phyloP scores from a whole-genome alignment of 495 filamentous ascomycete species.

The Acidiella bohemica region DNA sequence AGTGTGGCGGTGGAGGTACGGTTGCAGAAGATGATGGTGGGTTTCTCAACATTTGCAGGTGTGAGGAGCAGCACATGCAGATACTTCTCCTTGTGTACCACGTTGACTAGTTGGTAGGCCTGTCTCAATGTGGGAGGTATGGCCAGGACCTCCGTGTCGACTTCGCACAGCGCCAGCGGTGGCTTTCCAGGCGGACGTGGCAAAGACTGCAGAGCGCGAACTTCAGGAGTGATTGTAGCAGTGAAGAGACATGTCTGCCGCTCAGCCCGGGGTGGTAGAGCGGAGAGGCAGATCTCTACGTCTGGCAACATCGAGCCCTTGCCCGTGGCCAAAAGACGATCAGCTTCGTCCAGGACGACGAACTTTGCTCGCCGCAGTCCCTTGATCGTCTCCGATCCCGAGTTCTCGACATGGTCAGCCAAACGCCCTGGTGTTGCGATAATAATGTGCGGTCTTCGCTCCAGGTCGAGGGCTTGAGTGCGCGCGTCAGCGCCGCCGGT shows the following conservation, averaged over 20 bases:
- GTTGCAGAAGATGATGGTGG: slow-evolving; percentile 89
- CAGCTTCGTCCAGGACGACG: slow-evolving; percentile 92
- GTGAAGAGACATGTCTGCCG: slow-evolving; percentile 94
- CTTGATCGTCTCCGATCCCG: slow-evolving; percentile 75
- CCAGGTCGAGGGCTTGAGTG: slow-evolving; percentile 68
- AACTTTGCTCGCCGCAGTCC: slow-evolving; percentile 64
- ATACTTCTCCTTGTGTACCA: slow-evolving; percentile 85
- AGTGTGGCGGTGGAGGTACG: slow-evolving; percentile 76
- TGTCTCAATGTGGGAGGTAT: slow-evolving; percentile 72
- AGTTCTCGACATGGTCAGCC: slow-evolving; percentile 83
- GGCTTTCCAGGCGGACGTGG: slow-evolving; percentile 51
- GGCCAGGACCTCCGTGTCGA: slow-evolving; percentile 57
- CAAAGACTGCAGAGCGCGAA: slow-evolving; percentile 64
- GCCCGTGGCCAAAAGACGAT: slow-evolving; percentile 64
- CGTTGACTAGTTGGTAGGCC: slow-evolving; percentile 71
- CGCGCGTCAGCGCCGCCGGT: slow-evolving; percentile 91
- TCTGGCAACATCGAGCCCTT: slow-evolving; percentile 84
- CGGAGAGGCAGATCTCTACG: slow-evolving; percentile 70
- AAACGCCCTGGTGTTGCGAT: slow-evolving; percentile 90
- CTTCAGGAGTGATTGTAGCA: slow-evolving; percentile 87
- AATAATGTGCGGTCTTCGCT: slow-evolving; percentile 72
- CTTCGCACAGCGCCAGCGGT: slow-evolving; percentile 78
- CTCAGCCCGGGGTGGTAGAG: slow-evolving; percentile 55
- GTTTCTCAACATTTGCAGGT: slow-evolving; percentile 54
- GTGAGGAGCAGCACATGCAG: slow-evolving; percentile 82